phyloP scores from a whole-genome alignment of 352 stramenopile genomes.

The Blastocystis hominis region DNA sequence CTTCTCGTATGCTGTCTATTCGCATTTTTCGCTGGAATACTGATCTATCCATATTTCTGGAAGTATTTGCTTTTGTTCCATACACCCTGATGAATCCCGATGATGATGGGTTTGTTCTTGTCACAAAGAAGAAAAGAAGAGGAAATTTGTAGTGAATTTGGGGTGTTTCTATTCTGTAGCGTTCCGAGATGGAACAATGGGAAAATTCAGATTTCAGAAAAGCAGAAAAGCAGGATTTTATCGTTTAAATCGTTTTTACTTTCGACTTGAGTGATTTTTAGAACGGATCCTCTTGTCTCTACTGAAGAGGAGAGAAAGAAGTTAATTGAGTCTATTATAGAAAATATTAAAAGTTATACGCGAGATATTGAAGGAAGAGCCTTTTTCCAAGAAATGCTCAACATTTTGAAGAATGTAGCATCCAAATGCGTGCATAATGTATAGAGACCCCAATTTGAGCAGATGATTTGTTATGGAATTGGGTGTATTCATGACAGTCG shows the following conservation, averaged over 20 bases:
- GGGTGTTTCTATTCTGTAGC: background rate
- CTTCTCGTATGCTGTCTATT: background rate
- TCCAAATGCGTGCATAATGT: background rate
- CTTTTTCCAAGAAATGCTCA: background rate
- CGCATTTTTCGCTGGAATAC: slow-evolving; percentile 1
- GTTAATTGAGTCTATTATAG: background rate
- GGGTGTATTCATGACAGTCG: background rate
- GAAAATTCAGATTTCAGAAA: background rate
- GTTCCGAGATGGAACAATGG: slow-evolving; percentile 19
- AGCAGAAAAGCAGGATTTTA: background rate
- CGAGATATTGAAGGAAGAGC: background rate
- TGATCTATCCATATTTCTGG: background rate
- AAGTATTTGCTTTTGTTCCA: background rate
- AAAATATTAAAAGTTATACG: background rate
- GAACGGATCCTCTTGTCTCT: background rate
- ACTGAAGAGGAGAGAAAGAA: background rate
- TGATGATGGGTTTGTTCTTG: slow-evolving; percentile 39
- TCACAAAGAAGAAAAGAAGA: background rate
- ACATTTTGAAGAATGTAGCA: background rate
- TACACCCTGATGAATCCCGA: background rate
- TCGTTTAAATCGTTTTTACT: background rate
- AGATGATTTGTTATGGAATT: background rate
- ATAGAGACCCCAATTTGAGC: background rate
- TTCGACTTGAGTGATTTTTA: background rate
- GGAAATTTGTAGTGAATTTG: background rate